Percentiles rank a stretch among this genome's conserved stretches.
Conservation (phyloP, 2,329 filamentous ascomycete genomes). For the Corynespora cassiicola region DNA sequence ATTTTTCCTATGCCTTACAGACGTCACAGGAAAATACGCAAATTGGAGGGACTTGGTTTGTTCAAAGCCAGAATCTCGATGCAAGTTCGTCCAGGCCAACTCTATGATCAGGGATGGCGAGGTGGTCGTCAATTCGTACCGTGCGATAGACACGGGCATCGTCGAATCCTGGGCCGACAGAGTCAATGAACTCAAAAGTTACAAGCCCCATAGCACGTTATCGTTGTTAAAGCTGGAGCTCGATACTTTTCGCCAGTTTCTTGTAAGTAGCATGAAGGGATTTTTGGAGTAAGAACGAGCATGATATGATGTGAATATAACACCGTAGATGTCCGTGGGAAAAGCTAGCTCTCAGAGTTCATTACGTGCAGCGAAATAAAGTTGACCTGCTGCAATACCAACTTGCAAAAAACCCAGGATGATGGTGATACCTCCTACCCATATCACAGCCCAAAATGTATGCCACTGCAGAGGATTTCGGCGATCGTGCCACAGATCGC, state of each 20-base stretch:
- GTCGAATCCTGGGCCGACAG: constrained; percentile 19
- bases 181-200: too few relatives aligned
- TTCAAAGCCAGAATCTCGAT: too few relatives aligned
- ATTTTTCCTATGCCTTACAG: constrained; percentile 17
- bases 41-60: constrained; percentile 15
- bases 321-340: too few relatives aligned
- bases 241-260: too few relatives aligned
- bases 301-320: too few relatives aligned
- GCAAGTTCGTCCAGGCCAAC: constrained; percentile 19
- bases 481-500: neutral
- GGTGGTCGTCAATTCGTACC: constrained; percentile 15
- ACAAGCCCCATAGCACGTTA: too few relatives aligned
- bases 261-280: too few relatives aligned
- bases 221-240: too few relatives aligned
- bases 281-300: too few relatives aligned
- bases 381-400: neutral
- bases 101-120: constrained; percentile 12
- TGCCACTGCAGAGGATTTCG: neutral
- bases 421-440: constrained; percentile 1
- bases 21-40: constrained; percentile 12
- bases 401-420: constrained; percentile 1
- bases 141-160: constrained; percentile 8
- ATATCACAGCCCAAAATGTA: constrained; percentile 4
- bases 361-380: neutral
- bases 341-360: too few relatives aligned